Evolutionary conservation across 2,329 filamentous ascomycete genomes (phyloP), one percentile per base, ranked within the genome.

Genomic region (Capronia americana): DNA sequence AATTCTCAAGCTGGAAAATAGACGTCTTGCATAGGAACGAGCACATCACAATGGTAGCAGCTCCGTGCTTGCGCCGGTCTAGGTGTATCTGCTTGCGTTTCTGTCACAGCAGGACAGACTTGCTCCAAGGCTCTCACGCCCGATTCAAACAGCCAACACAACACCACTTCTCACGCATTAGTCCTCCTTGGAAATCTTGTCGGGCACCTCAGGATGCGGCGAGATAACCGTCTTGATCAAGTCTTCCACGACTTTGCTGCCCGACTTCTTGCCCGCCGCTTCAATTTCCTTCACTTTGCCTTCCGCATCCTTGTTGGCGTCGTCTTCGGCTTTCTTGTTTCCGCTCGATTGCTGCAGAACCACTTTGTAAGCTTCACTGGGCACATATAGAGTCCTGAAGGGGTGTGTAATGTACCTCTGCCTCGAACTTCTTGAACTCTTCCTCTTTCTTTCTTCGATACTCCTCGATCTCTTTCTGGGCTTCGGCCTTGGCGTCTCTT

Each of bases 391-490:
- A 20, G 2, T 28, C 6, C 5, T 20, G 11, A 17, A 26, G 44
- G 17, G 3, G 3, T 24, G 20, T 28, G 54, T 44, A 41, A 7
- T 11, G 38, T 28, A 90, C 88, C 86, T 92, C 86, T 70, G 92
- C 86, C 84, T 98, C 93, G 75, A 96, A 98, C 78, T 91, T 90
- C 85, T 95, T 94, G 84, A 93, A 98, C 80, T 98, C 94, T 41
- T 91, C 87, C 76, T 99, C 95, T 84, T 97, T 99, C 74, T 90
- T 82, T 75, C 89, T 87, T 78, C 89, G 88, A 85, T 99, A 98
- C 64, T 92, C 90, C 72, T 97, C 92, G 76, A 99, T 97, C 80
- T 99, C 94, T 82, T 96, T 96, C 83, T 97, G 96, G 70, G 95
- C 95, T 81, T 99, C 95, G 77, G 92, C 89, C 77, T 94, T 92